Base-by-base conservation (phyloP, 768 basidiomycete species). In the Ephemerocybe angulata region DNA sequence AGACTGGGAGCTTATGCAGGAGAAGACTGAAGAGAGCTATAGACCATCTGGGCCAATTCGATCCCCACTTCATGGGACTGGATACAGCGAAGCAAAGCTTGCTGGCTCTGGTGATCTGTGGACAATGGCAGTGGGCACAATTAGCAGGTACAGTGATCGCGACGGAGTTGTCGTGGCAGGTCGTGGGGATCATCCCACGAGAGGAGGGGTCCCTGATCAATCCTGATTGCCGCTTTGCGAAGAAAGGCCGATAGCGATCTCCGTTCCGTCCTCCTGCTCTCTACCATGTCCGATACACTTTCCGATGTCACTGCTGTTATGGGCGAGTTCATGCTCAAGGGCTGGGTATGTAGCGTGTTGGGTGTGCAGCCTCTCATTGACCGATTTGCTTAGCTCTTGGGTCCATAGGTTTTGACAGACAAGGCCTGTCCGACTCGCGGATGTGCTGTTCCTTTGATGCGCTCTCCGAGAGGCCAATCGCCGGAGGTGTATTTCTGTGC, bases 241-340 rank as follows among this genome's bases (percentile, higher is more conserved):
- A 53, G n/a, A 37, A 38, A 24, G 12, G 27, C 40, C n/a, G 19
- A 35, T 37, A 22, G 33, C 25, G 35, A 44, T 29, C 37, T 35
- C 37, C 28, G 21, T 31, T 50, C 38, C 35, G 48, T 27, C 29
- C 29, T 48, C n/a, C 44, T 42, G 41, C 50, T 46, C 15, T 48
- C 40, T 37, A 56, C 51, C 27, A 86, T 86, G 84, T 71, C 72
- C n/a, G n/a, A n/a, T 35, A 76, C 72, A 25, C 69, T 83, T 40
- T 67, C 75, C 37, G 79, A 86, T 61, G 77, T 87, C 10, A 82
- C 88, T n/a, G 69, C 70, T 55, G 78, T 71, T 35, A 76, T 91
- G 15, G 87, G 87, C 4, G 80, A 85, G 58, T 86, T 81, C 57
- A 83, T 92, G 83, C 72, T 90, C 59, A 84, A 81, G 67, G 89